Percentiles rank a stretch among this genome's conserved stretches.
Conservation (phyloP, 495 filamentous ascomycete genomes). For the Antarctomyces pellizariae region DNA sequence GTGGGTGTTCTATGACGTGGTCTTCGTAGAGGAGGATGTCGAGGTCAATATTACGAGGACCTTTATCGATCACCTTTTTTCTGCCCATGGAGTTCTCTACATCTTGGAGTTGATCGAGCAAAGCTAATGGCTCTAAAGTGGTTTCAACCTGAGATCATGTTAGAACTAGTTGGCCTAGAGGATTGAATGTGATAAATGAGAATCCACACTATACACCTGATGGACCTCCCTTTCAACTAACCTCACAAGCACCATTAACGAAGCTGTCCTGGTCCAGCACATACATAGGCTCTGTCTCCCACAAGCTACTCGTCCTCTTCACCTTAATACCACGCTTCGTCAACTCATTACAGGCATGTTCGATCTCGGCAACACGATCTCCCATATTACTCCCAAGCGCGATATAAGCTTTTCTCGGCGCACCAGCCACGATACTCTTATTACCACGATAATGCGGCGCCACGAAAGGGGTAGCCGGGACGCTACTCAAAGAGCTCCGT, state of each 20-base stretch:
- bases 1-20: constrained; percentile 33
- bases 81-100: constrained; percentile 64
- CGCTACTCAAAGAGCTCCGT: too few species aligned
- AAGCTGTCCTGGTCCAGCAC: constrained; percentile 71
- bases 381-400: constrained; percentile 88
- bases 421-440: constrained; percentile 2
- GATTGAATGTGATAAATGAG: not conserved
- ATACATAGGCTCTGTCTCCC: constrained; percentile 95
- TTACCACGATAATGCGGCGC: too few species aligned
- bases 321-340: constrained; percentile 44
- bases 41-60: constrained; percentile 78
- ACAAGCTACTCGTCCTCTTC: constrained; percentile 62
- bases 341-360: constrained; percentile 59
- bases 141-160: constrained; percentile 69
- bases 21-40: constrained; percentile 81
- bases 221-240: constrained; percentile 27
- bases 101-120: constrained; percentile 57
- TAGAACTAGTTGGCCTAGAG: not conserved
- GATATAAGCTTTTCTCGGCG: constrained; percentile 36
- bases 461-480: too few species aligned
- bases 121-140: constrained; percentile 40
- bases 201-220: too few species aligned
- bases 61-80: constrained; percentile 73
- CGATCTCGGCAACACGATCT: constrained; percentile 62
- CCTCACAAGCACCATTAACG: constrained; percentile 86